These are phyloP conservation scores for Curvularia lunata DNA, from an alignment of 2,329 filamentous ascomycete species.

Conservation along the genomic window DNA sequence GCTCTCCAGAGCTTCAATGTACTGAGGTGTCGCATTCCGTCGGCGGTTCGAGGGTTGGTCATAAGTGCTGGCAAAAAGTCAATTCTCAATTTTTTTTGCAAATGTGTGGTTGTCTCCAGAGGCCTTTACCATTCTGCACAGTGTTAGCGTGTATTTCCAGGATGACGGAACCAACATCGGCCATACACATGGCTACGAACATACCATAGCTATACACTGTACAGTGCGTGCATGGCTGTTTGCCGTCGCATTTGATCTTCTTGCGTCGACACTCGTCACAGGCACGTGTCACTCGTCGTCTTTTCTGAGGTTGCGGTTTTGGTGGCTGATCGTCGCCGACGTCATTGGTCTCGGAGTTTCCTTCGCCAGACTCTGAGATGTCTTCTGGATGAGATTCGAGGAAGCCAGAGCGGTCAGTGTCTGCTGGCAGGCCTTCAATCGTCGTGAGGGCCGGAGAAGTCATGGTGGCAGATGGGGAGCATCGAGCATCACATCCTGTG, in stretches of 20 bases:
- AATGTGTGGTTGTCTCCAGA: neutral
- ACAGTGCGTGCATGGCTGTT: conserved; percentile 77
- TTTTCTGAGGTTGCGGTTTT: conserved; percentile 50
- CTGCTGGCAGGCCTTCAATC: conserved; percentile 41
- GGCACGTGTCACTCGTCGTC: conserved; percentile 53
- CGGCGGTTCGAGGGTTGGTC: conserved; percentile 92
- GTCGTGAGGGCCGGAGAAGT: conserved; percentile 43
- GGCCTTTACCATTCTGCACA: conserved; percentile 67
- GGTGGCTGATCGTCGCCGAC: conserved; percentile 42
- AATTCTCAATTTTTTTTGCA: neutral
- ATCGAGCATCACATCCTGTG: conserved; percentile 28
- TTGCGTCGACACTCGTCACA: conserved; percentile 54
- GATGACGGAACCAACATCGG: conserved; percentile 1
- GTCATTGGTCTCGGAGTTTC: conserved; percentile 44
- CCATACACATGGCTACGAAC: conserved; percentile 13
- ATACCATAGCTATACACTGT: conserved; percentile 97
- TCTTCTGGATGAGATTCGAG: conserved; percentile 41
- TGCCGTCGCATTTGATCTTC: conserved; percentile 63
- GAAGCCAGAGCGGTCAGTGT: conserved; percentile 33
- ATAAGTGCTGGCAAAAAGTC: conserved; percentile 64
- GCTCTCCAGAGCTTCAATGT: conserved; percentile 86
- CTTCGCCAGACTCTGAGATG: conserved; percentile 39
- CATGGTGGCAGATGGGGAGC: conserved; percentile 44
- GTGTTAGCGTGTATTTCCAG: conserved; percentile 21
- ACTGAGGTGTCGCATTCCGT: conserved; percentile 88